These are phyloP conservation scores for Wickerhamomyces queroliae DNA, from an alignment of 805 yeast species.

Conservation along the genomic window DNA sequence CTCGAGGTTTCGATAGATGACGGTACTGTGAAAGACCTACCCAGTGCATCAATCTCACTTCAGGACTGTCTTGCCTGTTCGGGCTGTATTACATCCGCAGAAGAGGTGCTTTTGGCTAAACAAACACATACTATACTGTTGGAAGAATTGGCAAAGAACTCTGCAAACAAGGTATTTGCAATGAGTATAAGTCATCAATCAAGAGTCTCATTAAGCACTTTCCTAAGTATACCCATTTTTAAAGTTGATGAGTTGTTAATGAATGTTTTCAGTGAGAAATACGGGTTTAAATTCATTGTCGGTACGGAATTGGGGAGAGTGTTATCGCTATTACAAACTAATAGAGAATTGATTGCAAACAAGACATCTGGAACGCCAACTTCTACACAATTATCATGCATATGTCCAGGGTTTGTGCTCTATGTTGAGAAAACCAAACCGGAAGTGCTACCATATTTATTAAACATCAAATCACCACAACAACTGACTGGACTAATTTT, in stretches of 20 bases:
- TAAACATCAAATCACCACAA: constrained; percentile 84
- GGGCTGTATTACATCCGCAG: constrained; percentile 97
- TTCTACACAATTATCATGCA: constrained; percentile 58
- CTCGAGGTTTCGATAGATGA: constrained; percentile 64
- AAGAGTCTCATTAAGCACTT: constrained; percentile 74
- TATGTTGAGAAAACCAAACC: constrained; percentile 97
- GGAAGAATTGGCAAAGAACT: constrained; percentile 40
- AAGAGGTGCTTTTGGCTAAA: constrained; percentile 83
- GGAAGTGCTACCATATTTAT: constrained; percentile 61
- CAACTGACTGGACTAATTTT: constrained; percentile 82
- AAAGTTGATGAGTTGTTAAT: constrained; percentile 58
- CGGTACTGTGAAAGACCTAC: constrained; percentile 36
- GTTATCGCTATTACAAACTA: constrained; percentile 49
- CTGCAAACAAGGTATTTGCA: constrained; percentile 43
- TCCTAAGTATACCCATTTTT: constrained; percentile 46
- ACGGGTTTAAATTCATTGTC: constrained; percentile 70
- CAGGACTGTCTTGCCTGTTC: constrained; percentile 95
- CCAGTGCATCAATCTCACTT: constrained; percentile 82
- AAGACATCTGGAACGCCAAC: constrained; percentile 4
- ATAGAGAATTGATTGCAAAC: constrained; percentile 29
- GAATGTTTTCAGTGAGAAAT: constrained; percentile 47
- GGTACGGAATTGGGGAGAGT: constrained; percentile 83
- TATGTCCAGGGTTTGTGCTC: constrained; percentile 95
- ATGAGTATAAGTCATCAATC: constrained; percentile 84
- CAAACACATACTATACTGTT: constrained; percentile 83